phyloP scores from a whole-genome alignment of 495 filamentous ascomycete species.

The Rusavskia elegans region DNA sequence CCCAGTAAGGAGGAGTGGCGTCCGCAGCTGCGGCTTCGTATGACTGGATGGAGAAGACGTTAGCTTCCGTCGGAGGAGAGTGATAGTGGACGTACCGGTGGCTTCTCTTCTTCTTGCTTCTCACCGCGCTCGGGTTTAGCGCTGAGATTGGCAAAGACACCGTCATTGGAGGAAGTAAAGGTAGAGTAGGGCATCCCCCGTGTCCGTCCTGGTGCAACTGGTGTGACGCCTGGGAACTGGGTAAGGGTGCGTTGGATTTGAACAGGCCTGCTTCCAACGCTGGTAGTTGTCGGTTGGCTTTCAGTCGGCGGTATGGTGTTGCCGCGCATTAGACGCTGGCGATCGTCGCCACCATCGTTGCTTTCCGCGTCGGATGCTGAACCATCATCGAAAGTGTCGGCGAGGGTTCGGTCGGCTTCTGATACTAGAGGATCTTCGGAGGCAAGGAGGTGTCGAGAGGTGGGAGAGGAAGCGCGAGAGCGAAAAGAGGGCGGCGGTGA shows the following conservation, averaged over 20 bases:
- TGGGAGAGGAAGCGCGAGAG: slow-evolving; percentile 63
- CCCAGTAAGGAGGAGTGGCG: slow-evolving; percentile 95
- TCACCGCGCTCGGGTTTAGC: slow-evolving; percentile 82
- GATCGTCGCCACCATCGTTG: slow-evolving; percentile 61
- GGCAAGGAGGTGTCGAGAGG: slow-evolving; percentile 36
- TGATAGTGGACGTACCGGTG: slow-evolving; percentile 50
- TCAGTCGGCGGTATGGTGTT: slow-evolving; percentile 25
- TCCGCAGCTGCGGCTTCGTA: slow-evolving; percentile 98
- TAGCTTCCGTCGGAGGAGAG: not conserved
- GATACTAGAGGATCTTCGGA: slow-evolving; percentile 33
- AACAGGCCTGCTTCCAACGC: slow-evolving; percentile 15
- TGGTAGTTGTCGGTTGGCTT: slow-evolving; percentile 9
- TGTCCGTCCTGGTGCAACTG: slow-evolving; percentile 16
- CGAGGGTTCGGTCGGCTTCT: slow-evolving; percentile 59
- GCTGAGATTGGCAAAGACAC: slow-evolving; percentile 87
- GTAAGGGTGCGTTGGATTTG: slow-evolving; percentile 31
- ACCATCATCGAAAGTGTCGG: slow-evolving; percentile 72
- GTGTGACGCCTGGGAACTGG: slow-evolving; percentile 30
- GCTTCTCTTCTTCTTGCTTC: slow-evolving; percentile 62
- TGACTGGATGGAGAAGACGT: slow-evolving; percentile 37
- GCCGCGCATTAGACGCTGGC: slow-evolving; percentile 63
- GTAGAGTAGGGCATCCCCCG: not conserved
- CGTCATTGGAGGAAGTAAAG: slow-evolving; percentile 44
- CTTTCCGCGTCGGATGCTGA: slow-evolving; percentile 57
- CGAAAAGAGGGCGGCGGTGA: slow-evolving; percentile 93